Conservation (phyloP, 768 basidiomycete species). For the Suillus paluster region DNA sequence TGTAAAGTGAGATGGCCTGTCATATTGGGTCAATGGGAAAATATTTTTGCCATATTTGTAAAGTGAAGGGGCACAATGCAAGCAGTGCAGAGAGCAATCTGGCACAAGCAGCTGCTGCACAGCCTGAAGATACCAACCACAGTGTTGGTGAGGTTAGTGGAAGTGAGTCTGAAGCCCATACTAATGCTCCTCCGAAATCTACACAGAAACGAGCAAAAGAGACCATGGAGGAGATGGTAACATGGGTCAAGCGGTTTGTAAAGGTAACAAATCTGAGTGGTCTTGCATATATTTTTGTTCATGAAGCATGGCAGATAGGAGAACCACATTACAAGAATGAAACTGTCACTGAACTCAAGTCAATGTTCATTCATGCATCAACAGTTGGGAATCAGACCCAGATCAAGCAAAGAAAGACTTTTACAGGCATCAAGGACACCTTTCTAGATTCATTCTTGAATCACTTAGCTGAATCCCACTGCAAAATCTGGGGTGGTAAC, state of each 20-base stretch:
- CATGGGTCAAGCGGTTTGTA: not conserved
- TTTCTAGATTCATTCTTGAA: conserved; percentile 15
- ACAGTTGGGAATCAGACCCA: not conserved
- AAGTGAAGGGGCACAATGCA: conserved; percentile 4
- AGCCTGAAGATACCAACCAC: not conserved
- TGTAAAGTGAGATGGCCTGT: conserved; percentile 32
- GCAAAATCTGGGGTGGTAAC: conserved; percentile 1
- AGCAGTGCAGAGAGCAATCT: not conserved
- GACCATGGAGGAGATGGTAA: conserved; percentile 12
- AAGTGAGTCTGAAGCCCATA: not conserved
- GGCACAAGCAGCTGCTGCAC: not conserved
- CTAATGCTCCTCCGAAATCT: not conserved
- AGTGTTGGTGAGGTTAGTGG: not conserved
- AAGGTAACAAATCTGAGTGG: not conserved
- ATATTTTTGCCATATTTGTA: conserved; percentile 28
- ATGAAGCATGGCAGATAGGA: not conserved
- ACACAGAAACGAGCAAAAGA: conserved; percentile 13
- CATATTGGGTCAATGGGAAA: conserved; percentile 29
- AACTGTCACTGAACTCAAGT: not conserved
- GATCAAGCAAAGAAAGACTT: conserved; percentile 7
- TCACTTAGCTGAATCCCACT: not conserved
- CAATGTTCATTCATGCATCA: conserved; percentile 3
- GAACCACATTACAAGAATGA: not conserved
- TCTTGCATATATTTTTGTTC: not conserved
- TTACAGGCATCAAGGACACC: conserved; percentile 17